Evolutionary conservation across 1,284 basidiomycete genomes (phyloP), one percentile per base, ranked within the genome.

Genomic region (Anthracocystis panici-leucophaei): DNA sequence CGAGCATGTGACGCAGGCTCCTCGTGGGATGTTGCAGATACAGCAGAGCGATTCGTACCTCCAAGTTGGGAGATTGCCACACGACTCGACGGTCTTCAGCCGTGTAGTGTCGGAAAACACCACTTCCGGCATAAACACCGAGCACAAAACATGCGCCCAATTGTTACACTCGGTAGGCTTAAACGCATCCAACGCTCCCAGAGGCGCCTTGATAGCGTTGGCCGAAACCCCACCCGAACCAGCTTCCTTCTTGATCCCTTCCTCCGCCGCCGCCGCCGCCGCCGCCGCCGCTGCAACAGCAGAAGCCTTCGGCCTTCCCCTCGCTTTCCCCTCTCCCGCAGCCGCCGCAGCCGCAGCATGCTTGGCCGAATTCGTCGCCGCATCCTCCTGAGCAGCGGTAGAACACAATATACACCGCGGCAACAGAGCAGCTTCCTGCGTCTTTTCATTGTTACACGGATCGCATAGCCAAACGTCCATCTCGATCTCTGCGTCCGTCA

Each of bases 101-200:
- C 89, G 89, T 12, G 87, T 80, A 0, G 92, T 89, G 84, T 95
- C 91, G 23, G 92, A 91, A 85, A 92, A 96, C 20, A 88, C 88
- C 8, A 95, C 87, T 80, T 97, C 95, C 4, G 92, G 91, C 33
- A 91, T 90, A 87, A 94, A 98, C 0, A 93, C 90, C 1, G 95
- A 90, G 86, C 96, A 98, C 1, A 97, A 85, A 21, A 95, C 88
- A 84, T 99, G 96, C 0, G 91, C 91, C 93, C 94, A 97, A 69
- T 93, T 92, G 85, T 92, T 92, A 27, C 93, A 92, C 87, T 98
- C 96, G 0, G 95, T 97, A 5, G 93, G 93, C 85, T 97, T 97
- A 83, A 92, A 91, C 4, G 91, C 92, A 44, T 93, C 91, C 41
- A 97, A 87, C 78, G 83, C 82, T 1, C 75, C 81, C 31, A 92